These are phyloP conservation scores for Hypomontagnella submonticulosa DNA, from an alignment of 495 filamentous ascomycete species.

Conservation along the genomic window DNA sequence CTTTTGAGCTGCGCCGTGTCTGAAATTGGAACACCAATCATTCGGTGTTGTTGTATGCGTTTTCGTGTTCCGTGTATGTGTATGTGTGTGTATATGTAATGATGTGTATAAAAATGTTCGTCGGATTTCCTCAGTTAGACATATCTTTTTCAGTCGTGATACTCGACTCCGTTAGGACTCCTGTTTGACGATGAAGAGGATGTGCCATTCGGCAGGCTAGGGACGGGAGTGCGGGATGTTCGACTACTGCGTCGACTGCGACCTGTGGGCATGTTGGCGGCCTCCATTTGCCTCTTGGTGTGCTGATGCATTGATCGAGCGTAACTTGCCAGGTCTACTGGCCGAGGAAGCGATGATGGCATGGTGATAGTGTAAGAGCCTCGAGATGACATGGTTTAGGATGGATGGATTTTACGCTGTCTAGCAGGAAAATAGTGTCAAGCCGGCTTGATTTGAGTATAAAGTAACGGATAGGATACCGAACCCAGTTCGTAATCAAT, in stretches of 20 bases:
- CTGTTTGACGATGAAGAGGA: slow-evolving; percentile 24
- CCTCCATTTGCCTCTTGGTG: slow-evolving; percentile 64
- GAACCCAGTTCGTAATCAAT: slow-evolving; percentile 18
- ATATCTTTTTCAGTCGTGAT: slow-evolving; percentile 33
- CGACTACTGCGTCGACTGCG: slow-evolving; percentile 26
- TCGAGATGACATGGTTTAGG: slow-evolving; percentile 52
- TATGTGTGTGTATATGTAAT: slow-evolving; percentile 8
- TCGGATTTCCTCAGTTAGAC: not conserved
- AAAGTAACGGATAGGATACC: slow-evolving; percentile 2
- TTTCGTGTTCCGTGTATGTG: slow-evolving; percentile 18
- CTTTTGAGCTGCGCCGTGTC: slow-evolving; percentile 8
- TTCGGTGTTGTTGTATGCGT: not conserved
- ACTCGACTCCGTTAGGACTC: slow-evolving; percentile 34
- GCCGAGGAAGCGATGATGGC: slow-evolving; percentile 53
- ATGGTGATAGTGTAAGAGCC: slow-evolving; percentile 46
- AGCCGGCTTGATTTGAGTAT: slow-evolving; percentile 28
- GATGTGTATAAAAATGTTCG: not conserved
- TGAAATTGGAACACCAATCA: not conserved
- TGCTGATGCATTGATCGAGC: slow-evolving; percentile 62
- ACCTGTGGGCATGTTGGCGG: slow-evolving; percentile 46
- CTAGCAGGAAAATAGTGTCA: slow-evolving; percentile 16
- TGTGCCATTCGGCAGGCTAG: slow-evolving; percentile 51
- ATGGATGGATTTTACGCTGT: slow-evolving; percentile 3
- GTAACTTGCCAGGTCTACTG: slow-evolving; percentile 57
- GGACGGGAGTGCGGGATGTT: slow-evolving; percentile 33